phyloP scores from a whole-genome alignment of 1,284 basidiomycete species.

The Ceratobasidium sp. region DNA sequence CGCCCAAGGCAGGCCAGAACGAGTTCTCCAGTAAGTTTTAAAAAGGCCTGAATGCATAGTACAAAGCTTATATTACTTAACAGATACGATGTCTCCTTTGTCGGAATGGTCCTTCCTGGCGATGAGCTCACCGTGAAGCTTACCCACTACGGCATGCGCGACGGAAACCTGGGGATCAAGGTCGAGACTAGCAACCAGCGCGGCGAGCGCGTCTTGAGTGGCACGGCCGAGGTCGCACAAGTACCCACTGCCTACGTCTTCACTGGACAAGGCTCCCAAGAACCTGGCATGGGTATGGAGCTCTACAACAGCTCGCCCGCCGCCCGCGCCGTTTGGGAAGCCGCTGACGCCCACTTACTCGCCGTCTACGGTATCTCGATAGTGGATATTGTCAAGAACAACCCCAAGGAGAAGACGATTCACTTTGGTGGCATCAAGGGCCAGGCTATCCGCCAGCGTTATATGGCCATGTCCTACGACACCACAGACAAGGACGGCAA shows the following conservation, averaged over 20 bases:
- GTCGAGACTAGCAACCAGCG: constrained; percentile 85
- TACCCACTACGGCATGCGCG: constrained; percentile 87
- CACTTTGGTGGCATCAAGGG: constrained; percentile 99
- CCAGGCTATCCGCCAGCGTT: constrained; percentile 94
- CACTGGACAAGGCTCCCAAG: constrained; percentile 98
- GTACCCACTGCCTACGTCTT: constrained; percentile 94
- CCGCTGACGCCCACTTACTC: constrained; percentile 89
- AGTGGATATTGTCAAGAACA: constrained; percentile 96
- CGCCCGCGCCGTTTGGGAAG: constrained; percentile 96
- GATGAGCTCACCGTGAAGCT: constrained; percentile 88
- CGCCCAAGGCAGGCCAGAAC: constrained; percentile 88
- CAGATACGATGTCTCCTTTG: constrained; percentile 89
- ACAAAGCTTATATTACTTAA: constrained; percentile 43
- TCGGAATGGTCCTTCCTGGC: constrained; percentile 96
- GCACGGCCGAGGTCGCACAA: constrained; percentile 76
- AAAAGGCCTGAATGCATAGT: constrained; percentile 23
- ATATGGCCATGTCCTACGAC: constrained; percentile 99
- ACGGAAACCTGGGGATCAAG: constrained; percentile 90
- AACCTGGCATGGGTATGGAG: constrained; percentile 99
- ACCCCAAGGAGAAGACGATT: constrained; percentile 95
- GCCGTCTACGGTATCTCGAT: constrained; percentile 98
- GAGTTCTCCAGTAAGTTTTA: constrained; percentile 76
- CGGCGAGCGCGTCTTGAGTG: constrained; percentile 75
- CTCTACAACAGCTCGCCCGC: constrained; percentile 91
- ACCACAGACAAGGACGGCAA: constrained; percentile 94